Evolutionary conservation across 306 rosid genomes (phyloP).

Genomic region (Acmispon strigosus): DNA sequence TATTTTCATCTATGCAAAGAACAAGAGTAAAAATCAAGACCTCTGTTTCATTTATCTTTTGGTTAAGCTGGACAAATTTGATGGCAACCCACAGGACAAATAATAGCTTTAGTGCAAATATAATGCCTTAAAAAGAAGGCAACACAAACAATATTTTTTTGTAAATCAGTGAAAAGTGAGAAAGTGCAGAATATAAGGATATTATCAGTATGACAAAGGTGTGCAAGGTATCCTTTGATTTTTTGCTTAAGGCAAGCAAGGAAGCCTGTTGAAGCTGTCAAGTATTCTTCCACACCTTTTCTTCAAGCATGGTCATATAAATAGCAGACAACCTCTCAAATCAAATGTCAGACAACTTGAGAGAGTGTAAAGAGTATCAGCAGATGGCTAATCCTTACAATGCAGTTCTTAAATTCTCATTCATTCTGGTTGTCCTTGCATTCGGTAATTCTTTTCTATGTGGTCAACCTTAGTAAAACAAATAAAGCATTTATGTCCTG

Average conservation of each 20-base stretch:
- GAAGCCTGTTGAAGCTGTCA: slow-evolving; percentile 18
- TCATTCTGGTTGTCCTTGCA: slow-evolving; percentile 15
- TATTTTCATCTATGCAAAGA: too few relatives aligned
- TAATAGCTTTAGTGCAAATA: not conserved
- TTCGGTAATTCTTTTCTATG: slow-evolving; percentile 1
- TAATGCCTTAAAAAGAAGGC: not conserved
- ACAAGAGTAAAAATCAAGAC: too few relatives aligned
- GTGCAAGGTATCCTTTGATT: slow-evolving; percentile 25
- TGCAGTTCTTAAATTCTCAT: slow-evolving; percentile 8
- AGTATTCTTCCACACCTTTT: slow-evolving; percentile 14
- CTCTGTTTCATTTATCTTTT: too few relatives aligned
- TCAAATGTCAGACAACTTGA: not conserved
- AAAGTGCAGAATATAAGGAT: not conserved
- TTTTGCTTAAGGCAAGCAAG: not conserved
- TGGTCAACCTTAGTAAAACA: not conserved
- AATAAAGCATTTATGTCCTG: not conserved
- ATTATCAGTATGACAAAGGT: not conserved
- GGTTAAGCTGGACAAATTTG: too few relatives aligned
- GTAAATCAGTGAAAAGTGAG: not conserved
- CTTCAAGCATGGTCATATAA: not conserved
- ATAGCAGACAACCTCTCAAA: not conserved
- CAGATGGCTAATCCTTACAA: slow-evolving; percentile 6
- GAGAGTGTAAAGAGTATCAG: too few relatives aligned
- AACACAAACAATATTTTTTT: not conserved
- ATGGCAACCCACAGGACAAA: not conserved